A percentile compares a stretch with the other conserved stretches of the same genome.
These are phyloP conservation scores for Cryptococcus depauperatus DNA, from an alignment of 1,284 basidiomycete genomes.

Conservation along the genomic window DNA sequence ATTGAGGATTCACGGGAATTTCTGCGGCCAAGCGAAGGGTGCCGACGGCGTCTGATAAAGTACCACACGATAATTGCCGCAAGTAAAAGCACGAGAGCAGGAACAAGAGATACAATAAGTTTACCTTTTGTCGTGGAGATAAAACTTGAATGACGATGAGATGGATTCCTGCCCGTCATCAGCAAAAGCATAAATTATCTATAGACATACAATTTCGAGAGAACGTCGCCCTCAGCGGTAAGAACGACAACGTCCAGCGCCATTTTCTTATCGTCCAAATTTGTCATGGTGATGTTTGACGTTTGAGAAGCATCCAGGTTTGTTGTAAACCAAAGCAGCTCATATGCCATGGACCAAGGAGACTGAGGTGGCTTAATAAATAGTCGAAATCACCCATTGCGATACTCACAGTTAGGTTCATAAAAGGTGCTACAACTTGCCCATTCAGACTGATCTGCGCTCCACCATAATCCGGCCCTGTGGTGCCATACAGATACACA, in stretches of 20 bases:
- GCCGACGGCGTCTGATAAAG: conserved; percentile 8
- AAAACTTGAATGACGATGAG: conserved; percentile 5
- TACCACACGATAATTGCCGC: conserved; percentile 2
- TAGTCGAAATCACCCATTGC: neutral
- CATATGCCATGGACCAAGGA: conserved; percentile 23
- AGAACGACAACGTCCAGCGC: conserved; percentile 27
- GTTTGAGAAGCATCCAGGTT: conserved; percentile 12
- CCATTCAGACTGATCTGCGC: conserved; percentile 24
- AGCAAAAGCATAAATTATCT: conserved; percentile 3
- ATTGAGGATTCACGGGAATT: conserved; percentile 2
- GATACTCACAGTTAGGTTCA: conserved; percentile 27
- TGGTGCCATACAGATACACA: conserved; percentile 27
- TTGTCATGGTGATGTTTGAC: conserved; percentile 25
- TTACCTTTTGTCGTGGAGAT: conserved; percentile 19
- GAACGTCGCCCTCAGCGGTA: conserved; percentile 13
- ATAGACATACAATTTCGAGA: conserved; percentile 21
- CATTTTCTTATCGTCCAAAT: conserved; percentile 22
- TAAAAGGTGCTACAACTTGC: conserved; percentile 11
- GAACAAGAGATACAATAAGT: conserved; percentile 17
- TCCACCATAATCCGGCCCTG: conserved; percentile 28
- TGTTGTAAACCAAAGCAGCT: conserved; percentile 29
- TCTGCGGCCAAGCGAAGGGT: neutral
- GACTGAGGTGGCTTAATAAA: conserved; percentile 11
- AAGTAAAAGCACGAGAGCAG: conserved; percentile 12
- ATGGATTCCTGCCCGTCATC: neutral